Base-by-base conservation (phyloP, 2,329 filamentous ascomycete species). In the Hymenoscyphus salicellus region DNA sequence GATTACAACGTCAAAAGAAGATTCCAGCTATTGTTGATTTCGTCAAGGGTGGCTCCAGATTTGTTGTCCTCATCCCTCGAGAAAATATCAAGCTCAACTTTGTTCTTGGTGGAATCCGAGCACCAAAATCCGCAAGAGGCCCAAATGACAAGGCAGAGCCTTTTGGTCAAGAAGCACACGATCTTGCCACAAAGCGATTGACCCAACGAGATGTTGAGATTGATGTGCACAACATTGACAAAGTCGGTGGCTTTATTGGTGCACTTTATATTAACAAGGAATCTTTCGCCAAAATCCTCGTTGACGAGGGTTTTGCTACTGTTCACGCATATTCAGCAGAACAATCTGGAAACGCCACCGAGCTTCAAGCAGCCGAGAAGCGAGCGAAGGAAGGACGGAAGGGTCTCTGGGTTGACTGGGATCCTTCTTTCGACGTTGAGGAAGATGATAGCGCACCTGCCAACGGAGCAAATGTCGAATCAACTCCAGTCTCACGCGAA, bases 141-240 rank as follows among this genome's bases (percentile, higher is more conserved):
- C 84, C 90, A 3, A 87, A 86, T 67, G 95, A 96, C 70, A 85
- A 90, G 71, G 90, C 90, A 36, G 95, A 99, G 80, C 93, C 95
- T 0, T 98, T 96, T 71, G 95, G 95, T 28, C 91, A 96, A 77
- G 95, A 99, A 80, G 94, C 94, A 2, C 86, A 96, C 68, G 94
- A 99, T 60, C 88, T 98, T 71, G 93, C 94, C 58, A 93, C 92
- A 78, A 89, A 87, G 73, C 87, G 93, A 64, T 93, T 90, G 79
- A 90, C 93, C 82, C 95, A 99, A 81, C 89, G 95, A 62, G 95
- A 99, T 77, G 93, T 95, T 58, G 94, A 98, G 78, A 91, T 99
- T 65, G 93, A 99, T 72, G 90, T 99, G 23, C 89, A 97, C 77
- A 93, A 93, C 73, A 91, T 92, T 71, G 95, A 99, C 83, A 98